Conservation (phyloP, 108 stramenopile genomes). For the Stephanodiscus minutulus region DNA sequence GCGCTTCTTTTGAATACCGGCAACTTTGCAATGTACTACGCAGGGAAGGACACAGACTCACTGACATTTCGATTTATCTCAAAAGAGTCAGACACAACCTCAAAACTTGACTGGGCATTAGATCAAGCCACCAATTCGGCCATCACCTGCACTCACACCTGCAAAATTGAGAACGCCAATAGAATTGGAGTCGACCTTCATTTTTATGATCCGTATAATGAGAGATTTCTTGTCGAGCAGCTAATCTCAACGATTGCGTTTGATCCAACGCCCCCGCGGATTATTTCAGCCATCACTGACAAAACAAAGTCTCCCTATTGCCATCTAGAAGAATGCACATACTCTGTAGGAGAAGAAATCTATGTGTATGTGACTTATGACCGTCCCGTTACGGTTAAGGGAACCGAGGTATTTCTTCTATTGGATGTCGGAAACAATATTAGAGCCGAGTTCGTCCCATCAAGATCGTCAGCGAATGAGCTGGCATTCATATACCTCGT, state of each 20-base stretch:
- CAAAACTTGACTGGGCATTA: slow-evolving; percentile 30
- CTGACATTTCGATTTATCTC: slow-evolving; percentile 29
- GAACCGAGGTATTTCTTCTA: slow-evolving; percentile 18
- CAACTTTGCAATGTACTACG: slow-evolving; percentile 19
- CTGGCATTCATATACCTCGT: slow-evolving; percentile 38
- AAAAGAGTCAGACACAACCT: slow-evolving; percentile 5
- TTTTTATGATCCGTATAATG: slow-evolving; percentile 11
- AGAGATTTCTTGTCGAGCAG: slow-evolving; percentile 8
- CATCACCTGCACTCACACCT: slow-evolving; percentile 19
- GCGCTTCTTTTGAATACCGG: slow-evolving; percentile 19
- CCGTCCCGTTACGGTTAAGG: slow-evolving; percentile 20
- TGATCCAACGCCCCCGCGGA: slow-evolving; percentile 30
- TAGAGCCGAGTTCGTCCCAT: slow-evolving; percentile 17
- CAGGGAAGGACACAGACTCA: slow-evolving; percentile 22
- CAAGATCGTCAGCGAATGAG: slow-evolving; percentile 13
- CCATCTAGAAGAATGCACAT: slow-evolving; percentile 32
- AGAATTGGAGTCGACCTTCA: slow-evolving; percentile 17
- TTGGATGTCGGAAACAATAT: slow-evolving; percentile 19
- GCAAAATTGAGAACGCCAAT: slow-evolving; percentile 28
- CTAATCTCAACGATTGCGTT: slow-evolving; percentile 18
- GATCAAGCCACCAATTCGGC: slow-evolving; percentile 26
- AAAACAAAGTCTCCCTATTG: slow-evolving; percentile 46
- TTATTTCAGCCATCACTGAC: slow-evolving; percentile 29
- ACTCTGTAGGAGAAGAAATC: slow-evolving; percentile 53
- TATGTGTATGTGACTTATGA: slow-evolving; percentile 28